phyloP scores from a whole-genome alignment of 2,329 filamentous ascomycete genomes.

The Pseudocercospora vitis region DNA sequence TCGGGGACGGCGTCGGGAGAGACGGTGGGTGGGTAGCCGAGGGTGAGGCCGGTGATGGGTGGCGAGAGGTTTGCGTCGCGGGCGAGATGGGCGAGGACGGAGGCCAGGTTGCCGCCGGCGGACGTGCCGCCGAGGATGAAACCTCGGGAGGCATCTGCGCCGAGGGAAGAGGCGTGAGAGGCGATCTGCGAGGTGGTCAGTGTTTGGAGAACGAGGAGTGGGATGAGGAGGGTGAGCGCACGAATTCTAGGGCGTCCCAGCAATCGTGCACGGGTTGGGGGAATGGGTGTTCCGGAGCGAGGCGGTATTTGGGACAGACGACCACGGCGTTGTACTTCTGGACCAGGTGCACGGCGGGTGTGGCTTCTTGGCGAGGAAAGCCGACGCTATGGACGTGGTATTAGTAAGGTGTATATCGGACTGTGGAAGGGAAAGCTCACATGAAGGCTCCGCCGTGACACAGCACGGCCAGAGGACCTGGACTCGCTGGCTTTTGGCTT shows the following conservation, averaged over 20 bases:
- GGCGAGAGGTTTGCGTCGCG: constrained; percentile 45
- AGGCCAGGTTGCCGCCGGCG: constrained; percentile 47
- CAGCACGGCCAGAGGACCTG: constrained; percentile 38
- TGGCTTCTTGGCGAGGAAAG: constrained; percentile 7
- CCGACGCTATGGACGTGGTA: constrained; percentile 4
- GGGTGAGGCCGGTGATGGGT: constrained; percentile 47
- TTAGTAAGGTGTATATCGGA: background rate
- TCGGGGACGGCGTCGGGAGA: constrained; percentile 42
- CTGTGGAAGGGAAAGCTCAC: too few species aligned
- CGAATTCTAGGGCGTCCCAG: constrained; percentile 61
- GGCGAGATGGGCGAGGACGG: constrained; percentile 43
- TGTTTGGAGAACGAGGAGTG: background rate
- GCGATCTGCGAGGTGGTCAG: constrained; percentile 39
- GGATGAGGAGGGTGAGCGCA: constrained; percentile 31
- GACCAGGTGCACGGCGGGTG: constrained; percentile 40
- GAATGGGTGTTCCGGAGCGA: constrained; percentile 61
- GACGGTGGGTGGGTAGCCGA: constrained; percentile 41
- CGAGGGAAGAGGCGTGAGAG: constrained; percentile 42
- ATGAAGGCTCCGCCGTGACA: constrained; percentile 43
- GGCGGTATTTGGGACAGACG: constrained; percentile 61
- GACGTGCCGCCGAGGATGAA: constrained; percentile 52
- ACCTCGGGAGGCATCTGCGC: constrained; percentile 44
- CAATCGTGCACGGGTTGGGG: constrained; percentile 63
- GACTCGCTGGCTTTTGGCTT: constrained; percentile 11
- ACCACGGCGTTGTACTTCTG: constrained; percentile 57